These are phyloP conservation scores for Neostapfia colusana DNA, from an alignment of 176 grass and related monocot species.

Conservation along the genomic window DNA sequence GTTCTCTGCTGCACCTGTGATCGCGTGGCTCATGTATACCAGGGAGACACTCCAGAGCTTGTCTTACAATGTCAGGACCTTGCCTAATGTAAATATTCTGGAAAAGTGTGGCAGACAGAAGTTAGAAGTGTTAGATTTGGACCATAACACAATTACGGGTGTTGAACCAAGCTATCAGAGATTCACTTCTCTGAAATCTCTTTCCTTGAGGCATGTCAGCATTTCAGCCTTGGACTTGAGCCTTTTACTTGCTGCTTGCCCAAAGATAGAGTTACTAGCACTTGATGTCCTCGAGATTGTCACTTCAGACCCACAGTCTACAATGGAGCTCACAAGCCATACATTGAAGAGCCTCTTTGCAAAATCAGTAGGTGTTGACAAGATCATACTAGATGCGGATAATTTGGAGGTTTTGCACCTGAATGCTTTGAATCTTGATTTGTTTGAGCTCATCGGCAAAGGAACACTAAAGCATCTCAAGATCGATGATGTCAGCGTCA, in stretches of 20 bases:
- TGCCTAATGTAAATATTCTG: slow-evolving; percentile 78
- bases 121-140: slow-evolving; percentile 82
- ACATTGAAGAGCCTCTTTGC: slow-evolving; percentile 79
- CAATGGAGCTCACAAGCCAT: slow-evolving; percentile 75
- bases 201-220: slow-evolving; percentile 81
- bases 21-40: slow-evolving; percentile 96
- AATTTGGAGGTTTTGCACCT: slow-evolving; percentile 83
- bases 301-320: slow-evolving; percentile 69
- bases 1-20: slow-evolving; percentile 88
- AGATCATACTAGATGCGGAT: slow-evolving; percentile 86
- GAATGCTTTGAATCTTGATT: slow-evolving; percentile 91
- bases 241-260: slow-evolving; percentile 72
- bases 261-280: slow-evolving; percentile 78
- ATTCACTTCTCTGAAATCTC: slow-evolving; percentile 88
- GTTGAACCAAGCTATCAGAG: slow-evolving; percentile 96
- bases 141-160: slow-evolving; percentile 83
- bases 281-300: slow-evolving; percentile 97
- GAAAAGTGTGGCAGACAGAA: slow-evolving; percentile 86
- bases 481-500: slow-evolving; percentile 96
- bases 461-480: slow-evolving; percentile 79
- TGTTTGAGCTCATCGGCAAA: slow-evolving; percentile 91
- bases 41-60: slow-evolving; percentile 71
- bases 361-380: slow-evolving; percentile 81
- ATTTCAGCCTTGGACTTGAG: slow-evolving; percentile 90
- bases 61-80: slow-evolving; percentile 85